Percentiles rank a stretch among this genome's conserved stretches.
These are phyloP conservation scores for Pisolithus sp. DNA, from an alignment of 768 basidiomycete species.

Conservation along the genomic window DNA sequence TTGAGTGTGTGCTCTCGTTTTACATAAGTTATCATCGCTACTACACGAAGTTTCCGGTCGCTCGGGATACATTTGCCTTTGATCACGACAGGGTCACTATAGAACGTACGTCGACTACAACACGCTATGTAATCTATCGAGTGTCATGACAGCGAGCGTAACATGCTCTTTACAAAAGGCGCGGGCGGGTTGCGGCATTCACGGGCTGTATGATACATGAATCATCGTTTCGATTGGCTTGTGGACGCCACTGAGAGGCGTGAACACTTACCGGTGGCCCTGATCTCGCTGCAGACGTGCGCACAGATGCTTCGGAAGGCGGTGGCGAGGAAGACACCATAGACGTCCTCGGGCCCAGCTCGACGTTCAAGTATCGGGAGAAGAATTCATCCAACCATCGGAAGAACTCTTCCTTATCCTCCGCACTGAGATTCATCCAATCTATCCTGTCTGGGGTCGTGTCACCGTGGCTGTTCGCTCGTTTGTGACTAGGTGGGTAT, in stretches of 20 bases:
- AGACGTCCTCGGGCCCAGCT: slow-evolving; percentile 11
- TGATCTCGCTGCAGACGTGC: not conserved
- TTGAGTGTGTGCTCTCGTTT: no score
- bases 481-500: slow-evolving; percentile 14
- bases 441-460: slow-evolving; percentile 35
- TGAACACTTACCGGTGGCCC: slow-evolving; percentile 15
- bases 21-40: no score
- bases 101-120: no score
- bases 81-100: no score
- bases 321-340: not conserved
- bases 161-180: slow-evolving; percentile 2
- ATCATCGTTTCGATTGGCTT: no score
- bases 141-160: not conserved
- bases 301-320: not conserved
- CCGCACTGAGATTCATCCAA: slow-evolving; percentile 59
- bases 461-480: not conserved
- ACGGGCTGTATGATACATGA: slow-evolving; percentile 15
- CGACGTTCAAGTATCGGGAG: slow-evolving; percentile 34
- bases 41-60: no score
- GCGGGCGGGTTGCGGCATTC: slow-evolving; percentile 18
- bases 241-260: not conserved
- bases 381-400: slow-evolving; percentile 81
- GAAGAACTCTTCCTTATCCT: slow-evolving; percentile 72
- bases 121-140: no score
- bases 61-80: no score